phyloP scores from a whole-genome alignment of 345 rosid species.

The Xanthoceras sorbifolium region DNA sequence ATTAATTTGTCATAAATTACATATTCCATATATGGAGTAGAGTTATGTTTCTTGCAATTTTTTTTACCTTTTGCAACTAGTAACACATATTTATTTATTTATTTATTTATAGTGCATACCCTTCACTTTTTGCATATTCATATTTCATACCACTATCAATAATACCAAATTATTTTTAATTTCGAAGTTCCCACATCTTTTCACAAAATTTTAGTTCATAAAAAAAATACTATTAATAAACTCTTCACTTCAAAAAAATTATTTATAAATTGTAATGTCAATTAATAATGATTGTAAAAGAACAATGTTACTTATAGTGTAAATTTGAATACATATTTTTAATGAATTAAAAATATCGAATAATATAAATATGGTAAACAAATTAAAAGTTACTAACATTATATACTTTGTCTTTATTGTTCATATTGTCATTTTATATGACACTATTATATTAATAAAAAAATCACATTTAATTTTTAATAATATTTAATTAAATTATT shows the following conservation, averaged over 20 bases:
- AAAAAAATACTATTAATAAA: background rate
- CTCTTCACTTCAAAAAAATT: background rate
- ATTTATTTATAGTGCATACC: background rate
- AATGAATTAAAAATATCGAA: too few relatives aligned
- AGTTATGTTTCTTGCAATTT: background rate
- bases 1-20: too few relatives aligned
- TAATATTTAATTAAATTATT: too few relatives aligned
- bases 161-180: background rate
- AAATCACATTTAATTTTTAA: too few relatives aligned
- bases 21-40: background rate
- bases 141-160: background rate
- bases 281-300: background rate
- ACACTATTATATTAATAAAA: too few relatives aligned
- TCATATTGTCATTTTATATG: too few relatives aligned
- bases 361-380: too few relatives aligned
- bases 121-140: background rate
- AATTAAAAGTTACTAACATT: too few relatives aligned
- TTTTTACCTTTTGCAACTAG: background rate
- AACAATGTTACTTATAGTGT: too few relatives aligned
- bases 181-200: background rate
- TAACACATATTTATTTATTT: background rate
- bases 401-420: too few relatives aligned
- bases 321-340: too few relatives aligned
- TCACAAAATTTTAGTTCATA: background rate
- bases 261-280: background rate